A percentile compares a stretch with the other conserved stretches of the same genome.
phyloP scores from a whole-genome alignment of 2,329 filamentous ascomycete genomes.

The Stagonosporopsis chrysanthemi region DNA sequence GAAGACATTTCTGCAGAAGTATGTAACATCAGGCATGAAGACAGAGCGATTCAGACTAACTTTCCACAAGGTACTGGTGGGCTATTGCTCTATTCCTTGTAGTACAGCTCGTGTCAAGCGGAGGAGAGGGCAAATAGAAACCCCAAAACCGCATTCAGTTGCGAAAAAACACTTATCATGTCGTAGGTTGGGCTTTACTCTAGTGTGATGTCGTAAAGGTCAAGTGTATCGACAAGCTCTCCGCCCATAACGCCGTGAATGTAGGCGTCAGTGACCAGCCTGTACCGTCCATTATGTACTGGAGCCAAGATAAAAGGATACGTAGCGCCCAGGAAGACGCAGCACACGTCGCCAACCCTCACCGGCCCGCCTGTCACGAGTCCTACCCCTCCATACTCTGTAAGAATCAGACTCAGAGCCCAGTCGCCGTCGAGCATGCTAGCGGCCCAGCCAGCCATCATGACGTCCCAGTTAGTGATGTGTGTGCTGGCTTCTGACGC shows the following conservation, averaged over 20 bases:
- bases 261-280: not conserved
- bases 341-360: not conserved
- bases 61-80: constrained; percentile 58
- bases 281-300: not conserved
- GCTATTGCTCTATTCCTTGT: constrained; percentile 57
- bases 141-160: not conserved
- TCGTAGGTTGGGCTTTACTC: not conserved
- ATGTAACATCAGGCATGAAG: constrained; percentile 28
- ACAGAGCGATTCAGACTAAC: constrained; percentile 19
- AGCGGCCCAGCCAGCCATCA: not conserved
- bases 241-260: not conserved
- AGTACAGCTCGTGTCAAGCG: constrained; percentile 55
- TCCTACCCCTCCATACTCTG: not conserved
- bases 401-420: not conserved
- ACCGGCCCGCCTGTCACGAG: not conserved
- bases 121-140: constrained; percentile 39
- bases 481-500: not conserved
- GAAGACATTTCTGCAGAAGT: constrained; percentile 62
- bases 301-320: not conserved
- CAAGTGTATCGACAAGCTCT: constrained; percentile 1
- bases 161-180: not conserved
- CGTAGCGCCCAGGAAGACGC: not conserved
- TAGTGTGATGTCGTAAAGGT: not conserved
- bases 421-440: not conserved
- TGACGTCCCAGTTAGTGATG: not conserved